phyloP scores from a whole-genome alignment of 177 flowering plant species.

The Vitis hybrid region DNA sequence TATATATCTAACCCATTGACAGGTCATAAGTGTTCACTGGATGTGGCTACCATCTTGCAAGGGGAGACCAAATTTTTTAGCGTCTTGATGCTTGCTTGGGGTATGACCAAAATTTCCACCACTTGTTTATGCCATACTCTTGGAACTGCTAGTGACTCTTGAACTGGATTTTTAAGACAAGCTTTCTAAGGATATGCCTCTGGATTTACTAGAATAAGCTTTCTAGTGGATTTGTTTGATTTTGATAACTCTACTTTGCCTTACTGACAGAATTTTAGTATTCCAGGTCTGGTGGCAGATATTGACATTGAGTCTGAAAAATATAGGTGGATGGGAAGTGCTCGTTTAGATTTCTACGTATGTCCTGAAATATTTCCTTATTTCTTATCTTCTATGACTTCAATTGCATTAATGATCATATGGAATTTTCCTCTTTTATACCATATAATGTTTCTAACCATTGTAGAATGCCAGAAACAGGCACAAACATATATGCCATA shows the following conservation, averaged over 20 bases:
- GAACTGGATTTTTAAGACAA: not conserved
- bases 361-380: slow-evolving; percentile 23
- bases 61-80: slow-evolving; percentile 74
- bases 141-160: no score
- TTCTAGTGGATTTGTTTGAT: not conserved
- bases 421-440: not conserved
- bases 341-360: slow-evolving; percentile 90
- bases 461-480: no score
- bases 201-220: not conserved
- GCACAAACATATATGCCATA: no score
- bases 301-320: slow-evolving; percentile 98
- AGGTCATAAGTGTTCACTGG: slow-evolving; percentile 82
- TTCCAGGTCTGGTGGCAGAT: slow-evolving; percentile 92
- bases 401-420: not conserved
- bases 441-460: not conserved
- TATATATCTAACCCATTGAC: slow-evolving; percentile 14
- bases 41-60: slow-evolving; percentile 86
- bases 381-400: slow-evolving; percentile 1
- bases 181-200: not conserved
- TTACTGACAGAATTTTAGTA: not conserved
- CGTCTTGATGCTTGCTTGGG: slow-evolving; percentile 99
- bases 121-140: not conserved
- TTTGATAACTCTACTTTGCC: not conserved
- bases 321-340: slow-evolving; percentile 97
- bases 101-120: slow-evolving; percentile 36